Base-by-base conservation (phyloP, 2,329 filamentous ascomycete genomes). In the Arthrobotrys musiformis region DNA sequence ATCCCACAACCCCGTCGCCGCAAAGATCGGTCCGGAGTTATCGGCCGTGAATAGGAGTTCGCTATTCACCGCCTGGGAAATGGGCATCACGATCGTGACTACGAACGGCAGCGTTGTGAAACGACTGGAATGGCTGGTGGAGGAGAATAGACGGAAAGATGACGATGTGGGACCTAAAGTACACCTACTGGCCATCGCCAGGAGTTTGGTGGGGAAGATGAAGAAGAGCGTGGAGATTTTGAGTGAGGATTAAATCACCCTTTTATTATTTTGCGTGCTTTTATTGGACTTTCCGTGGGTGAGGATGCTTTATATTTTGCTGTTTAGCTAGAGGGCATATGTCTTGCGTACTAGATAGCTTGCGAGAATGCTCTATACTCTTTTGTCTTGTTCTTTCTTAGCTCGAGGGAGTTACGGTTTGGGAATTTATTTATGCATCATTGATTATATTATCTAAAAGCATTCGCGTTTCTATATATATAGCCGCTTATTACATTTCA, bases 41-140 rank as follows among this genome's bases (percentile, higher is more conserved):
- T 89, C 87, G 0, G 83, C 85, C 11, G 89, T 92, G 70, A 93
- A 92, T 80, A 84, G 86, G 64, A 90, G 90, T 19, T 91, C 93
- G 7, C 92, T 93, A 81, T 84, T 91, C 63, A 89, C 90, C 81
- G 91, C 91, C 15, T 94, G 92, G 92, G 86, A 86, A 8, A 83
- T 85, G 7, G 85, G 86, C 0, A 81, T 87, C 26, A 91, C 90
- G 0, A 93, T 91, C 0, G 83, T 94, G 62, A 92, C 91, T 2
- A 90, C 90, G 78, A 93, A 94, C 81, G 86, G 88, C 22, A 88
- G 88, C 0, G 89, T 91, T 50, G 87, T 89, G 22, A 91, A 89
- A 79, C 87, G 90, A 79, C 88, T 94, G 50, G 89, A 92, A 79
- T 82, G 81, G 24, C 84, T 86, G 1, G 84, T 91, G 56, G 88